Base-by-base conservation (phyloP, 306 rosid genomes). In the Prunus padus region DNA sequence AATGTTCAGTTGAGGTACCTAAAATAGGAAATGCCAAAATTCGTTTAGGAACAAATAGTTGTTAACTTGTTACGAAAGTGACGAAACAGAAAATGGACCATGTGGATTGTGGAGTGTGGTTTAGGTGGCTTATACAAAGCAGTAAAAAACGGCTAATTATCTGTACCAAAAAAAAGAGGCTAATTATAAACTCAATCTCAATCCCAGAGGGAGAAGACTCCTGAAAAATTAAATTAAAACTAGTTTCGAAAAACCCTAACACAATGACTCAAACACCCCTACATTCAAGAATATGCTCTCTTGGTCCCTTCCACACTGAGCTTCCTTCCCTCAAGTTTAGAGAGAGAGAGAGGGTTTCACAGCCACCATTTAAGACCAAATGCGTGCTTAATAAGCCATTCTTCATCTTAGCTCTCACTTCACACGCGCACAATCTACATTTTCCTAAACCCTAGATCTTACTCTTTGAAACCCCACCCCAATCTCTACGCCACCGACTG, bases 321-420 rank as follows among this genome's bases (percentile, higher is more conserved):
- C 69, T 72, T 65, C 56, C 71, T 51, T 33, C 44, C 64, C 60
- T 60, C n/a, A 20, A 59, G 52, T 12, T 26, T 65, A 65, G 72
- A 82, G 75, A 61, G 84, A 55, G 60, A 11, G 69, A 46, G 19
- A 11, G 22, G 18, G 1, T 40, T 46, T 62, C 57, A 8, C 50
- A 69, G 91, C 88, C 91, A 80, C 87, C 92, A 80, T 80, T 86
- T 82, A 78, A 80, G 92, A 81, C 92, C 86, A 69, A 71, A 80
- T 84, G 88, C 87, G 89, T 89, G 84, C 75, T 82, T 74, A 77
- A 62, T 83, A 86, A 82, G 81, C 90, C 85, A 80, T 69, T 72
- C 57, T 28, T 71, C 67, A 3, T 31, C 64, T 54, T 42, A 6
- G 16, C 82, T 44, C 55, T 28, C 82, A 64, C 51, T 67, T 4